Evolutionary conservation across 2,329 filamentous ascomycete species (phyloP).

Genomic region (Fusarium dimerum): DNA sequence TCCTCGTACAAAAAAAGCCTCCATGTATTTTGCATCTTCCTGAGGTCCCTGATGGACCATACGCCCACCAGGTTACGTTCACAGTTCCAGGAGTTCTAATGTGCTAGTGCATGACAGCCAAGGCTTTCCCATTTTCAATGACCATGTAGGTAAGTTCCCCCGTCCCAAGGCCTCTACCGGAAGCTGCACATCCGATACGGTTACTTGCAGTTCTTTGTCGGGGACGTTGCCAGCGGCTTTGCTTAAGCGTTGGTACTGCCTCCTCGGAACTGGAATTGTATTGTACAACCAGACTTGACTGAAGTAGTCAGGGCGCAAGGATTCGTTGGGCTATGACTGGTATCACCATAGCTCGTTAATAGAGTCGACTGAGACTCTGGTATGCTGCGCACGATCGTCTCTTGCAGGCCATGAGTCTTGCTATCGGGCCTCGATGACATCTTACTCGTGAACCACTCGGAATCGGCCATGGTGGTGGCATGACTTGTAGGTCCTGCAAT

Average conservation of each 20-base stretch:
- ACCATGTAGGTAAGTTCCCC: background rate
- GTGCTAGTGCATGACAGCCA: background rate
- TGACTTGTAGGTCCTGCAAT: conserved; percentile 32
- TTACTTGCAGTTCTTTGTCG: conserved; percentile 14
- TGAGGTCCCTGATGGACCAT: background rate
- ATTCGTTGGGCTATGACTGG: background rate
- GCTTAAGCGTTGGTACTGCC: conserved; percentile 13
- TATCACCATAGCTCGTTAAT: background rate
- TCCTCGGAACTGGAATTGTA: conserved; percentile 9
- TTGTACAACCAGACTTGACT: background rate
- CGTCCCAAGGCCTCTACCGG: conserved; percentile 17
- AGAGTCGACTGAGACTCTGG: background rate
- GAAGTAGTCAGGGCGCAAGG: background rate
- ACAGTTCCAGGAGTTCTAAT: background rate
- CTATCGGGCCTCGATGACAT: conserved; percentile 1
- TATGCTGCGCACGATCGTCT: background rate
- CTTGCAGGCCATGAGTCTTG: conserved; percentile 1
- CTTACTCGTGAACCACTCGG: conserved; percentile 1
- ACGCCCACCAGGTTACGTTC: background rate
- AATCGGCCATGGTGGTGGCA: conserved; percentile 16
- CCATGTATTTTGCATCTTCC: background rate
- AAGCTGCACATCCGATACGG: conserved; percentile 22
- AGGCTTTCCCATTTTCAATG: conserved; percentile 2
- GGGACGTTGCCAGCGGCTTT: conserved; percentile 8
- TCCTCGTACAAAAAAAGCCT: background rate